A percentile compares a stretch with the other conserved stretches of the same genome.
These are phyloP conservation scores for Vaccinium macrocarpon DNA, from an alignment of 148 eudicot species.

Conservation along the genomic window DNA sequence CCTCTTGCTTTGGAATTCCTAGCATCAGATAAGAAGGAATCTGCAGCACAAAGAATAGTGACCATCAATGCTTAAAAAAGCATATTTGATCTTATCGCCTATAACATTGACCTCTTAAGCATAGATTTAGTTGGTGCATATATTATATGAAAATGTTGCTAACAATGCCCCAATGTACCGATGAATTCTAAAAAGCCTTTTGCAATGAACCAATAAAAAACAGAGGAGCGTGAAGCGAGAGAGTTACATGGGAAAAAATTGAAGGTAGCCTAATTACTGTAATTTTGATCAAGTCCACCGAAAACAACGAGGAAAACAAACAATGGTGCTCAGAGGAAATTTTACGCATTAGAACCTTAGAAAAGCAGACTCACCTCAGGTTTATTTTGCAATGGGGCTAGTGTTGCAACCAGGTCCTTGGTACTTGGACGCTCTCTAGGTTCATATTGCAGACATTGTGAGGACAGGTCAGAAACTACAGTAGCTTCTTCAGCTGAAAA, in stretches of 20 bases:
- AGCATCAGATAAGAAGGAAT: conserved; percentile 78
- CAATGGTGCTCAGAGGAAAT: not conserved
- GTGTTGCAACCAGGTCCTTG: too few relatives aligned
- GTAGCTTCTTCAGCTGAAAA: too few relatives aligned
- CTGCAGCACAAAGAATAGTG: conserved; percentile 31
- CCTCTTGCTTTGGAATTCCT: conserved; percentile 75
- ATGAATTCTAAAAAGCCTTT: not conserved
- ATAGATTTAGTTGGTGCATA: not conserved
- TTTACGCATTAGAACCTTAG: not conserved
- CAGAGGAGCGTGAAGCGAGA: not conserved
- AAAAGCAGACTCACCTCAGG: too few relatives aligned
- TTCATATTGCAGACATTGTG: too few relatives aligned
- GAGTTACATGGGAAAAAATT: not conserved
- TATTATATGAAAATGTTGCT: not conserved
- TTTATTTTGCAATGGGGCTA: too few relatives aligned
- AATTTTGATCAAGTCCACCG: not conserved
- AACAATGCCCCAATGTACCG: not conserved
- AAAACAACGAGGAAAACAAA: not conserved
- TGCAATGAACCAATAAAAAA: not conserved
- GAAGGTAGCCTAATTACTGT: not conserved
- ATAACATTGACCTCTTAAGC: not conserved
- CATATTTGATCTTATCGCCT: not conserved
- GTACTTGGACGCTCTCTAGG: too few relatives aligned
- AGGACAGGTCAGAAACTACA: too few relatives aligned
- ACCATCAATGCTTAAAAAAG: not conserved